phyloP scores from a whole-genome alignment of 345 rosid genomes.

The Eucalyptus guilfoylei region DNA sequence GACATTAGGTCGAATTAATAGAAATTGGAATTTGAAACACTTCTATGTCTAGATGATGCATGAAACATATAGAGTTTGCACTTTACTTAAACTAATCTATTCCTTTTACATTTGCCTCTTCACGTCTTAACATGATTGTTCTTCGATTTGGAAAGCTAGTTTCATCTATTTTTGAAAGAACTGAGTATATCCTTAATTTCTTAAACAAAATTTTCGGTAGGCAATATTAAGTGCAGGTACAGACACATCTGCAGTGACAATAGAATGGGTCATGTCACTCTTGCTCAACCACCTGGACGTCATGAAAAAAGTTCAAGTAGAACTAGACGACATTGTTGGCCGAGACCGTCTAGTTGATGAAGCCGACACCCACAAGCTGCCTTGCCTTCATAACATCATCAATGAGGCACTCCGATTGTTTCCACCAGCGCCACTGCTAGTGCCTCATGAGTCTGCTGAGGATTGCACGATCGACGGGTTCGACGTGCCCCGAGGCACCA shows the following conservation, averaged over 20 bases:
- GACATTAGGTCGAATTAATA: neutral
- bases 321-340: constrained; percentile 1
- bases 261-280: constrained; percentile 14
- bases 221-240: constrained; percentile 3
- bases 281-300: constrained; percentile 6
- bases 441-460: neutral
- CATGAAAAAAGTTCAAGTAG: neutral
- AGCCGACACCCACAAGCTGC: constrained; percentile 2
- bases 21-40: neutral
- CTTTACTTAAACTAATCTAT: neutral
- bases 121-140: neutral
- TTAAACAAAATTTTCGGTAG: neutral
- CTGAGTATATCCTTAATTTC: neutral
- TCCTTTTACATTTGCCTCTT: neutral
- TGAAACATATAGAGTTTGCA: neutral
- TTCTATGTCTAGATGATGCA: neutral
- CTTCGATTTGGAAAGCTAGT: neutral
- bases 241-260: constrained; percentile 1
- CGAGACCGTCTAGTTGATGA: neutral
- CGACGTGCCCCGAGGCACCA: constrained; percentile 1
- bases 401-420: neutral
- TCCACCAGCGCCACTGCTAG: neutral
- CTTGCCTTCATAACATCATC: constrained; percentile 1
- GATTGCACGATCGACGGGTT: constrained; percentile 5
- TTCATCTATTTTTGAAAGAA: neutral